Evolutionary conservation across 108 stramenopile genomes (phyloP).

Genomic region (Fragilaria crotonensis): DNA sequence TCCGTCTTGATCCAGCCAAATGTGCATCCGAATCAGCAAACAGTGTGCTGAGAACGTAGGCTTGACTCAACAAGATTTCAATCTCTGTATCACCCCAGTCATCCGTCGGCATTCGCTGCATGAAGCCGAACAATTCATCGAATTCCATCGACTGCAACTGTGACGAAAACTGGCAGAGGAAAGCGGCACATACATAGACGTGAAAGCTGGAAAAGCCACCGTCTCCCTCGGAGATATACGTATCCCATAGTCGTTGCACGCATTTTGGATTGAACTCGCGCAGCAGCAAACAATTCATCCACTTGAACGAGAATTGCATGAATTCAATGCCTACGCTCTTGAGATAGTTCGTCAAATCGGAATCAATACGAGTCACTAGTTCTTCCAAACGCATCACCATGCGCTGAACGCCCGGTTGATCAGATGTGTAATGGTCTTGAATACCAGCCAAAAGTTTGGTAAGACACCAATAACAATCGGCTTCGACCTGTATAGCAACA

Average conservation of each 20-base stretch:
- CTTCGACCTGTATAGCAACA: conserved; percentile 63
- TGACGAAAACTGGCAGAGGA: conserved; percentile 87
- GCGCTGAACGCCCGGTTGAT: conserved; percentile 97
- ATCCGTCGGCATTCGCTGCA: conserved; percentile 50
- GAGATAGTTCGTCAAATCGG: conserved; percentile 74
- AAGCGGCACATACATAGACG: conserved; percentile 96
- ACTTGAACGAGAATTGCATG: conserved; percentile 96
- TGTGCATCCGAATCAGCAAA: conserved; percentile 85
- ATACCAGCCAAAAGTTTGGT: conserved; percentile 93
- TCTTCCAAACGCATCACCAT: conserved; percentile 93
- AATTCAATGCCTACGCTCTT: conserved; percentile 73
- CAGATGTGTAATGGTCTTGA: conserved; percentile 96
- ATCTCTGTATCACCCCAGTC: conserved; percentile 81
- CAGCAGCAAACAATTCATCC: conserved; percentile 98
- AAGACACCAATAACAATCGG: conserved; percentile 97
- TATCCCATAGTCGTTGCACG: conserved; percentile 91
- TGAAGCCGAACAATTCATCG: conserved; percentile 92
- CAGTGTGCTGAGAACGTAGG: conserved; percentile 46
- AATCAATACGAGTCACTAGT: conserved; percentile 90
- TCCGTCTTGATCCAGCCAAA: conserved; percentile 22
- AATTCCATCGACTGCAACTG: conserved; percentile 84
- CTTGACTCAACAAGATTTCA: conserved; percentile 83
- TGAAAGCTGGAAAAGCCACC: conserved; percentile 96
- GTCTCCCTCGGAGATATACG: conserved; percentile 81
- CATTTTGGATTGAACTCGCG: conserved; percentile 83